phyloP scores from a whole-genome alignment of 73 alveolate species.

The Paramecium tetraurelia region DNA sequence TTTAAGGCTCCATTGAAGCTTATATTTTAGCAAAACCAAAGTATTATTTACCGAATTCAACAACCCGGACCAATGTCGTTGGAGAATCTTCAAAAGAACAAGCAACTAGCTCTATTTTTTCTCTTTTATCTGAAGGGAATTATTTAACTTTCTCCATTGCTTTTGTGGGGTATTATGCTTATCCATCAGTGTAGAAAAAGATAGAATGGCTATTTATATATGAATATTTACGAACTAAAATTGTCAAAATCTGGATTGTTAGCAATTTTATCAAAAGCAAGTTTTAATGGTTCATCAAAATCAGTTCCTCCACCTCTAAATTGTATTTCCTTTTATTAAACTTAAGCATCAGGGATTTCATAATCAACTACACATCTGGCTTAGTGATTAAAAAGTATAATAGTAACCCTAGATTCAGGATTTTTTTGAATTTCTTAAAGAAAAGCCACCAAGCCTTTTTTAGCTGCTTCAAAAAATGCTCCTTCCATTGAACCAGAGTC shows the following conservation, averaged over 20 bases:
- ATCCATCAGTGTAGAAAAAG: background rate
- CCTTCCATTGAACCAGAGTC: slow-evolving; percentile 2
- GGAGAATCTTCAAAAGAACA: background rate
- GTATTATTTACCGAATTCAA: background rate
- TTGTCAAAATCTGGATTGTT: background rate
- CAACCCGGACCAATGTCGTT: background rate
- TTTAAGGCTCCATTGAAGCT: background rate
- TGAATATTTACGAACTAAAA: background rate
- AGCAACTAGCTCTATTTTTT: background rate
- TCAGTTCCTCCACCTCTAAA: background rate
- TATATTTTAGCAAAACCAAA: background rate
- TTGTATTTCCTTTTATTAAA: background rate
- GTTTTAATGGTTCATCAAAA: background rate
- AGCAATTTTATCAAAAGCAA: background rate
- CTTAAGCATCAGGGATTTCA: background rate
- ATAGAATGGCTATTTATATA: background rate
- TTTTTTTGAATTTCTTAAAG: background rate
- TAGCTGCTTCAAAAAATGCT: background rate
- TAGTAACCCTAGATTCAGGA: background rate
- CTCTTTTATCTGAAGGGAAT: background rate
- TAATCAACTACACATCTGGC: background rate
- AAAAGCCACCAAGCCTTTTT: background rate
- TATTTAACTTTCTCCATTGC: background rate
- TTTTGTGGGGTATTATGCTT: background rate
- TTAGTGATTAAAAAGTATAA: background rate